Evolutionary conservation across 1,139 yeast genomes (phyloP), one percentile per base, ranked within the genome.

Genomic region (Pichia sp.): DNA sequence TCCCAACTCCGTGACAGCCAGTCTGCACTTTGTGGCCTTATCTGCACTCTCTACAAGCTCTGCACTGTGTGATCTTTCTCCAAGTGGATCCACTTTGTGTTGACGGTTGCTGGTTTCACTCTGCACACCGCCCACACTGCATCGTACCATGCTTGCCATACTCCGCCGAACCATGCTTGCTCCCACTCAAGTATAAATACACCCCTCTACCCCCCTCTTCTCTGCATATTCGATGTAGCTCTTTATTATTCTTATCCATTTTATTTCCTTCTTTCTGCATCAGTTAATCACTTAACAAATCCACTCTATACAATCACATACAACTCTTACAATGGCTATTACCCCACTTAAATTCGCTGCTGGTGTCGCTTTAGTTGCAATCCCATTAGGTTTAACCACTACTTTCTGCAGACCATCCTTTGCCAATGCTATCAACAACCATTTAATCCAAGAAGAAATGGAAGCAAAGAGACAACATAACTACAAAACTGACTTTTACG

Each of bases 371-470:
- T 40, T 61, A n/a, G 67, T 55, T 18, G 57, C 66, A 6, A 51
- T 59, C 31, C 67, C 67, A 40, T 40, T 62, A 30, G 51, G 52
- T 31, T 45, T 58, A 9, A 54, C 64, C 4, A 56, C 63, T 1
- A 33, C 51, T 4, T 49, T 53, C 24, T 57, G 61, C 20, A 61
- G 67, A 57, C 67, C 67, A 37, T 58, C 64, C 2, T 64, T 62
- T 50, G 64, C 67, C 8, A 64, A 63, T 44, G 65, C 66, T 7
- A 62, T 64, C 50, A 53, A 61, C 43, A 56, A 57, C 21, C 62
- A 62, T 42, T 50, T 64, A 24, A 57, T 59, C 27, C 67, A 62
- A 50, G 66, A 64, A 49, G 55, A 52, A 47, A 44, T 58, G 40
- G 65, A 63, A 47, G 56, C 58, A 18, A 48, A 51, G 46, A 60